Conservation (phyloP, 2,329 filamentous ascomycete genomes). For the Nectriaceae sp. region DNA sequence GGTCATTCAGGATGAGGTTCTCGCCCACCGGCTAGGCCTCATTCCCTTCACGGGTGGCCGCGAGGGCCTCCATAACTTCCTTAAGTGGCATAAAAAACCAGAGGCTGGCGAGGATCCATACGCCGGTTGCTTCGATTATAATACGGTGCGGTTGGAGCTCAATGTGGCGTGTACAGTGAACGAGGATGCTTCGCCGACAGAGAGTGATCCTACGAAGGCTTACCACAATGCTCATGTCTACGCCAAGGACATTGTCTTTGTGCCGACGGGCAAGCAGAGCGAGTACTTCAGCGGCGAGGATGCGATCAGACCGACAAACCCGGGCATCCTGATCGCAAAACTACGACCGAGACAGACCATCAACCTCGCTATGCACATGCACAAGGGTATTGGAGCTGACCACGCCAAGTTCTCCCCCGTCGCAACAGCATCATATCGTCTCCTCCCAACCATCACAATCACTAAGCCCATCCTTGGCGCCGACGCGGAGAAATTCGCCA, state of each 20-base stretch:
- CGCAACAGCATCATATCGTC: constrained; percentile 88
- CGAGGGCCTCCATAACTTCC: constrained; percentile 72
- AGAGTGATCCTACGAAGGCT: constrained; percentile 79
- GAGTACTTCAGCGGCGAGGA: constrained; percentile 68
- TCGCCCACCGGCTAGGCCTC: constrained; percentile 85
- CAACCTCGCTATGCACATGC: constrained; percentile 85
- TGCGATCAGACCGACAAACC: constrained; percentile 77
- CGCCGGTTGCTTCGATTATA: constrained; percentile 72
- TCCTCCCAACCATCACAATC: constrained; percentile 88
- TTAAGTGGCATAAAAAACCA: constrained; percentile 80
- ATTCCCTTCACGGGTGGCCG: constrained; percentile 83
- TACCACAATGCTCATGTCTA: constrained; percentile 87
- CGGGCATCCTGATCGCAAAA: constrained; percentile 93
- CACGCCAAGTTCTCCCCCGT: constrained; percentile 98
- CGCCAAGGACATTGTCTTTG: constrained; percentile 74
- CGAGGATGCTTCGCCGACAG: constrained; percentile 66
- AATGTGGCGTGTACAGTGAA: constrained; percentile 81
- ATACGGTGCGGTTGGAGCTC: constrained; percentile 80
- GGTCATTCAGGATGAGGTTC: constrained; percentile 96
- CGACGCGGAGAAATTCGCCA: constrained; percentile 86
- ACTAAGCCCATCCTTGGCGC: constrained; percentile 78
- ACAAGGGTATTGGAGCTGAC: constrained; percentile 91
- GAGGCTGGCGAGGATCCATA: constrained; percentile 60
- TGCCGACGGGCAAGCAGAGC: constrained; percentile 72
- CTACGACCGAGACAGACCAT: constrained; percentile 88